These are phyloP conservation scores for Cryptococcus sp. DNA, from an alignment of 1,284 basidiomycete genomes.

Conservation along the genomic window DNA sequence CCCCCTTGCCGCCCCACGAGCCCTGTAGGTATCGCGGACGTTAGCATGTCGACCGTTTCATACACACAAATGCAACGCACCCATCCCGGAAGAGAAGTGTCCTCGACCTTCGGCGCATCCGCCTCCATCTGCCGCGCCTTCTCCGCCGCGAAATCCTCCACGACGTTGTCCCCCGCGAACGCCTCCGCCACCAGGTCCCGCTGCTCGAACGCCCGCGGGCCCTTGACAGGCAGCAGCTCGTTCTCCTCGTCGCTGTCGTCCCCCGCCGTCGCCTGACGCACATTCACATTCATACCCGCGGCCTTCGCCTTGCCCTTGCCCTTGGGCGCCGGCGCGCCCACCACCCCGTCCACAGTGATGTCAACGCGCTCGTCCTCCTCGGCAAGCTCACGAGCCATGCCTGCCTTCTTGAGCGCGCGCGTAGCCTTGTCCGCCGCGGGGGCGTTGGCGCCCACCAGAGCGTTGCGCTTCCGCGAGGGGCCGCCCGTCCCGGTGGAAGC, in stretches of 20 bases:
- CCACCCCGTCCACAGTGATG: slow-evolving; percentile 57
- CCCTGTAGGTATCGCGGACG: slow-evolving; percentile 57
- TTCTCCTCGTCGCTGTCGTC: slow-evolving; percentile 60
- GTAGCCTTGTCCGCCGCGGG: slow-evolving; percentile 65
- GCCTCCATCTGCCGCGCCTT: slow-evolving; percentile 73
- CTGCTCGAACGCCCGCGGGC: slow-evolving; percentile 52
- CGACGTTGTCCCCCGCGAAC: slow-evolving; percentile 92
- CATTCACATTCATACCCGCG: slow-evolving; percentile 8
- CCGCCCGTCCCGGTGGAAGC: slow-evolving; percentile 45
- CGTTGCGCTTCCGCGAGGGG: slow-evolving; percentile 64
- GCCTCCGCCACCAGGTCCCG: slow-evolving; percentile 85
- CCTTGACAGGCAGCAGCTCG: slow-evolving; percentile 35
- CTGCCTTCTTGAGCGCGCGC: slow-evolving; percentile 65
- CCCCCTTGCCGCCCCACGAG: slow-evolving; percentile 81
- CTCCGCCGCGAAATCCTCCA: slow-evolving; percentile 75
- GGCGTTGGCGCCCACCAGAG: slow-evolving; percentile 53
- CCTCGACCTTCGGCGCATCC: slow-evolving; percentile 80
- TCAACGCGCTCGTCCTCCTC: slow-evolving; percentile 72
- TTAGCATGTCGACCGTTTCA: background rate
- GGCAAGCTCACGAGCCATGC: slow-evolving; percentile 57
- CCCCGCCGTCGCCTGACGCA: slow-evolving; percentile 44
- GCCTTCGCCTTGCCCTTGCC: slow-evolving; percentile 17
- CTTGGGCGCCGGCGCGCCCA: background rate
- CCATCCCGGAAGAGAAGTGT: slow-evolving; percentile 93
- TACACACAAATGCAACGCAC: slow-evolving; percentile 53